Evolutionary conservation across 192 early-diverging fungal genomes (phyloP), one percentile per base, ranked within the genome.

Genomic region (Powellomyces hirtus): DNA sequence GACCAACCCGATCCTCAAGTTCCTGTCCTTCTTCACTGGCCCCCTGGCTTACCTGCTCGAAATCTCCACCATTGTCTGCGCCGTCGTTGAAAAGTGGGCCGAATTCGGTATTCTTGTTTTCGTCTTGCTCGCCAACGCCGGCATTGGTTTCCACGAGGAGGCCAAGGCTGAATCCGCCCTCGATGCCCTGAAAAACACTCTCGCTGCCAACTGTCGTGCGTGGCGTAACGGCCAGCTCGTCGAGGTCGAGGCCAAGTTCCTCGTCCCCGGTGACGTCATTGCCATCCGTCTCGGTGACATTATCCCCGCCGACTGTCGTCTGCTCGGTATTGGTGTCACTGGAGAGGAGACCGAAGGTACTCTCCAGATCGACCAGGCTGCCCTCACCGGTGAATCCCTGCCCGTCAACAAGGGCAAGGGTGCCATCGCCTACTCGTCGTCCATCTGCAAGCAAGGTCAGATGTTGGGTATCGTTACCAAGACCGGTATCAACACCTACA

Each of bases 401-500:
- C 94, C 93, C 0, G 91, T 95, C 8, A 74, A 82, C 68, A 94
- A 94, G 80, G 88, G 87, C 68, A 93, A 91, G 75, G 89, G 88
- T 53, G 81, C 85, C 65, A 93, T 89, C 34, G 91, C 91, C 45
- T 97, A 94, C 81, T 95, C 94, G 30, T 94, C 92, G 38, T 92
- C 91, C 1, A 92, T 95, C 64, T 89, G 94, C 77, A 94, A 95
- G 84, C 94, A 97, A 74, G 94, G 94, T 57, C 92, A 94, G 79
- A 93, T 91, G 84, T 80, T 97, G 66, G 91, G 88, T 66, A 88
- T 96, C 27, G 95, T 97, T n/a, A 91, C 89, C 73, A 95, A 96
- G 83, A 97, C 95, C 24, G 94, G 94, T 59, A 83, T 84, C 45
- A 80, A 94, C 80, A 95, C 94, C n/a, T 95, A 93, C 81, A 95